Percentiles rank a stretch among this genome's conserved stretches.
Conservation (phyloP, 2,329 filamentous ascomycete genomes). For the Phyllosticta citribraziliensis region DNA sequence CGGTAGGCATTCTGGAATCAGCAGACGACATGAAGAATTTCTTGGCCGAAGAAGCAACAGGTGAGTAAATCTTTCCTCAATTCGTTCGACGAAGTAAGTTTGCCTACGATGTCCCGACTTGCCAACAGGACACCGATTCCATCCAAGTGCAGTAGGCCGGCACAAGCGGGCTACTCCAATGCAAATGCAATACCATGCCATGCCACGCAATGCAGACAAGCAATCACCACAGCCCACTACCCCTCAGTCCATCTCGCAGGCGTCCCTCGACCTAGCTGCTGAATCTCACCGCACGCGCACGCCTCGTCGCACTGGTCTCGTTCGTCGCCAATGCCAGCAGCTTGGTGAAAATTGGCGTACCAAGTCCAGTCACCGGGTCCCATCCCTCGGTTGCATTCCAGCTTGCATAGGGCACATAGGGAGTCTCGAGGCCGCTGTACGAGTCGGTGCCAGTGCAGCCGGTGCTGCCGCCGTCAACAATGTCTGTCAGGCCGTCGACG, state of each 20-base stretch:
- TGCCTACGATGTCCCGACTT: too few species aligned
- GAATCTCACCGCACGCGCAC: neutral
- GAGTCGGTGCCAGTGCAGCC: conserved; percentile 35
- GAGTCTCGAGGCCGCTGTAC: conserved; percentile 27
- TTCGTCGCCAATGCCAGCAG: conserved; percentile 19
- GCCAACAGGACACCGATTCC: neutral
- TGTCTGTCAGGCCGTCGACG: conserved; percentile 38
- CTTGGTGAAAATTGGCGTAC: conserved; percentile 27
- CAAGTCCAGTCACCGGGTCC: conserved; percentile 40
- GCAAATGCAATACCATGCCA: neutral
- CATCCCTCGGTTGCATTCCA: conserved; percentile 43
- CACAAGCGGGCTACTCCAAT: neutral
- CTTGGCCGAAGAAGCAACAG: too few species aligned
- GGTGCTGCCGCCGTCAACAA: conserved; percentile 36
- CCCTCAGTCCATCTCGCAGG: neutral
- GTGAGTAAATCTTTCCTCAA: too few species aligned
- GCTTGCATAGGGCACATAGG: conserved; percentile 34
- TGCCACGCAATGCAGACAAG: neutral
- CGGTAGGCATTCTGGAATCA: too few species aligned
- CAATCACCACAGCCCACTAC: neutral
- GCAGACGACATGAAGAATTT: too few species aligned
- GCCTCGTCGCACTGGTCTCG: neutral
- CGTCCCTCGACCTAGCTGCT: neutral
- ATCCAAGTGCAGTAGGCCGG: neutral
- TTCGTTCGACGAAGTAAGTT: too few species aligned